Conservation (phyloP, 257 asterid genomes). For the Nicotiana tabacum region DNA sequence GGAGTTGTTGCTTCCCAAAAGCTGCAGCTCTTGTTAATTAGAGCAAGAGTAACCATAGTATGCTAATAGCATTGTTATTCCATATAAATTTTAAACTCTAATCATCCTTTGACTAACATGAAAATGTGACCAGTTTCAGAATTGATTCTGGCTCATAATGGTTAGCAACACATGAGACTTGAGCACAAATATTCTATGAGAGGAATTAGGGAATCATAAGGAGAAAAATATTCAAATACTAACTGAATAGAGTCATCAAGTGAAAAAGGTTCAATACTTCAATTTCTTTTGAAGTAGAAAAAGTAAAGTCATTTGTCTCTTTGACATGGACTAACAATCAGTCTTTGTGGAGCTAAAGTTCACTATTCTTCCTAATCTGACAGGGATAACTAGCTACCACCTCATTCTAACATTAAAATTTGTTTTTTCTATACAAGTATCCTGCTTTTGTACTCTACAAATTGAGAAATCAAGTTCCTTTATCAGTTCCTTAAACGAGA, state of each 20-base stretch:
- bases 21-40: too few species aligned
- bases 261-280: neutral
- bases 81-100: too few species aligned
- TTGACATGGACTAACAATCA: neutral
- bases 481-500: constrained; percentile 1
- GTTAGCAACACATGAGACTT: neutral
- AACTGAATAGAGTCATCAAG: neutral
- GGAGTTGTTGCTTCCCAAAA: constrained; percentile 10
- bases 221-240: neutral
- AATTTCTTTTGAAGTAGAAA: neutral
- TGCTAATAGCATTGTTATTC: too few species aligned
- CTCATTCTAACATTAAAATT: neutral
- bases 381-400: neutral
- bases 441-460: neutral
- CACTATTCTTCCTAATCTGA: neutral
- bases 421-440: neutral
- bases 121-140: too few species aligned
- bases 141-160: neutral
- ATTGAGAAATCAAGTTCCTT: neutral
- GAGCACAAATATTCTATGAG: neutral
- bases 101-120: too few species aligned
- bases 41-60: too few species aligned
- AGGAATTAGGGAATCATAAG: neutral
- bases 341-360: neutral
- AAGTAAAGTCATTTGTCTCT: neutral